These are phyloP conservation scores for Fabrea salina DNA, from an alignment of 169 alveolate species.

Conservation along the genomic window DNA sequence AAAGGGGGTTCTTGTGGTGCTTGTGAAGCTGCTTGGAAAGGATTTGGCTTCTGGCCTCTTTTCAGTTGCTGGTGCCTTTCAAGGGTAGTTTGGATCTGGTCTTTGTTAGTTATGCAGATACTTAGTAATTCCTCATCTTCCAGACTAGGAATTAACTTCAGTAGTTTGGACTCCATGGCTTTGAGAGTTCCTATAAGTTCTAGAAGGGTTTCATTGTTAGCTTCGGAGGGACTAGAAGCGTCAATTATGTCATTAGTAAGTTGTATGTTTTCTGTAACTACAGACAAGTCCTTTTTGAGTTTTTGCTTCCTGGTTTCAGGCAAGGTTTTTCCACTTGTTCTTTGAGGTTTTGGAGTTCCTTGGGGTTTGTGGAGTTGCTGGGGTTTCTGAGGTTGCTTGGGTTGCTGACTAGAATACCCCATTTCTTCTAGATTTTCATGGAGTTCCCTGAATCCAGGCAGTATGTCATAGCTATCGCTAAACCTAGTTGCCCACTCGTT, in stretches of 20 bases:
- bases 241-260: slow-evolving; percentile 26
- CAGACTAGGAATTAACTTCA: neutral
- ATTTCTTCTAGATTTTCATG: neutral
- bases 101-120: slow-evolving; percentile 8
- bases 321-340: neutral
- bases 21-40: no score
- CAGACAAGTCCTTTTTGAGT: slow-evolving; percentile 17
- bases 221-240: neutral
- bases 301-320: slow-evolving; percentile 14
- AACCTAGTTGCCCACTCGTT: slow-evolving; percentile 2
- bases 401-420: neutral
- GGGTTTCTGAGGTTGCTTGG: neutral
- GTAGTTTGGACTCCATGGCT: slow-evolving; percentile 26
- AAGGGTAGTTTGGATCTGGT: neutral
- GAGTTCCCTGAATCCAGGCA: slow-evolving; percentile 27
- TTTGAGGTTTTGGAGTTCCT: neutral
- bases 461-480: slow-evolving; percentile 15
- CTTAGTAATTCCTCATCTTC: slow-evolving; percentile 9
- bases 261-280: slow-evolving; percentile 14
- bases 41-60: no score
- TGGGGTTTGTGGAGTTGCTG: neutral
- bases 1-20: no score
- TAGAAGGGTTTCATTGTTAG: slow-evolving; percentile 2
- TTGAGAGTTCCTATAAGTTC: slow-evolving; percentile 7
- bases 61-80: neutral